A percentile compares a stretch with the other conserved stretches of the same genome.
phyloP scores from a whole-genome alignment of 306 rosid species.

The Pyrus pyrifolia region DNA sequence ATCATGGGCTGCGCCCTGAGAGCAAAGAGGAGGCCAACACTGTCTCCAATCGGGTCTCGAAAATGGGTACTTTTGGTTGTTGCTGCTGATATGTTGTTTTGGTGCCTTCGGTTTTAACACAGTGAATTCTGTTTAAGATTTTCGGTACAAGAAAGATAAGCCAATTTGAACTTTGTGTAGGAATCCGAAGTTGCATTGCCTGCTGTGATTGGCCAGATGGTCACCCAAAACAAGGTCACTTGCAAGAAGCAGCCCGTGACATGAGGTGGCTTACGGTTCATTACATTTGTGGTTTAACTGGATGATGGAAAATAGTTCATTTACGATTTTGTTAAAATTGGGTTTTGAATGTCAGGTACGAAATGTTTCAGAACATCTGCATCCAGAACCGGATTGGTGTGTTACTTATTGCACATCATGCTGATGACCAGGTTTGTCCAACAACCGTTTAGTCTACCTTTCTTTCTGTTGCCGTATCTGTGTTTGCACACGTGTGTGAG shows the following conservation, averaged over 20 bases:
- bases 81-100: not conserved
- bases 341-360: constrained; percentile 49
- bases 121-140: not conserved
- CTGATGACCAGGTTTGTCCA: constrained; percentile 77
- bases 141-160: constrained; percentile 5
- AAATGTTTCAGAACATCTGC: constrained; percentile 66
- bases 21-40: constrained; percentile 71
- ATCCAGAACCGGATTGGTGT: constrained; percentile 53
- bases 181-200: constrained; percentile 66
- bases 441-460: not conserved
- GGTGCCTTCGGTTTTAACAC: constrained; percentile 6
- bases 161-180: constrained; percentile 34
- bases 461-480: not conserved
- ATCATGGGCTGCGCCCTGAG: constrained; percentile 90
- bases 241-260: constrained; percentile 95
- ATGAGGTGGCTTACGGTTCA: constrained; percentile 47
- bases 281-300: not conserved
- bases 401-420: constrained; percentile 85
- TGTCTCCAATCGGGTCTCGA: constrained; percentile 53
- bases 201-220: constrained; percentile 76
- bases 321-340: not conserved
- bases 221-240: constrained; percentile 77
- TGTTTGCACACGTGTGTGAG: not conserved
- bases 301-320: constrained; percentile 2
- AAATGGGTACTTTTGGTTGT: constrained; percentile 49